Evolutionary conservation across 306 rosid genomes (phyloP), one percentile per base, ranked within the genome.

Genomic region (Dicorynia guianensis): DNA sequence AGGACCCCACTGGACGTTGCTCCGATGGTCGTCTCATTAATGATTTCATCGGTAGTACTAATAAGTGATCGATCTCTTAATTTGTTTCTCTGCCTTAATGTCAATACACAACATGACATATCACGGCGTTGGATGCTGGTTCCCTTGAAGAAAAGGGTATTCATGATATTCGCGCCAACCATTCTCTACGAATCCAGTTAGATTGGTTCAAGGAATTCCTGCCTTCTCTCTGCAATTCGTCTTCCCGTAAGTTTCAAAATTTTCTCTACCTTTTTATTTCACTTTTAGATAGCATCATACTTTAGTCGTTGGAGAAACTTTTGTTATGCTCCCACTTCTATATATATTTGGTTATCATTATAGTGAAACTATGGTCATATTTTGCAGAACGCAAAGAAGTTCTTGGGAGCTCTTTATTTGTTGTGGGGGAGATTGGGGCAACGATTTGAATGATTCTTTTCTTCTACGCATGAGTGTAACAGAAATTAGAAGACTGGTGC

Each of bases 351-450:
- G 30, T 25, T 1, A 25, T 25, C 2, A 25, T 2, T 25, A 18
- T n/a, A 66, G 19, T 66, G 57, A 15, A 20, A 19, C 30, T 25
- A 2, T 20, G 56, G 8, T 68, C 4, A 9, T 19, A 52, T 52
- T 14, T 54, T 71, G 53, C 80, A 85, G 84, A 62, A 7, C 71
- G 89, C 54, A 66, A 50, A 19, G 18, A 78, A 57, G 25, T 71
- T 13, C 71, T 81, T 7, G 65, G 72, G 33, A 71, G 40, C 0
- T 75, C 86, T 5, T 19, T 81, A 36, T 47, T 85, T 75, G 54
- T 85, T 4, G 48, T 85, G 71, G 87, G 84, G 39, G 84, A 82
- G 74, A 82, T 85, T 20, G 89, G 87, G 86, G 86, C 57, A 79
- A 85, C 58, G 89, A 85, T 54, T 79, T 79, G 39, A 85, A 76